Evolutionary conservation across 257 asterid species (phyloP).

Genomic region (Nicotiana benthamiana): DNA sequence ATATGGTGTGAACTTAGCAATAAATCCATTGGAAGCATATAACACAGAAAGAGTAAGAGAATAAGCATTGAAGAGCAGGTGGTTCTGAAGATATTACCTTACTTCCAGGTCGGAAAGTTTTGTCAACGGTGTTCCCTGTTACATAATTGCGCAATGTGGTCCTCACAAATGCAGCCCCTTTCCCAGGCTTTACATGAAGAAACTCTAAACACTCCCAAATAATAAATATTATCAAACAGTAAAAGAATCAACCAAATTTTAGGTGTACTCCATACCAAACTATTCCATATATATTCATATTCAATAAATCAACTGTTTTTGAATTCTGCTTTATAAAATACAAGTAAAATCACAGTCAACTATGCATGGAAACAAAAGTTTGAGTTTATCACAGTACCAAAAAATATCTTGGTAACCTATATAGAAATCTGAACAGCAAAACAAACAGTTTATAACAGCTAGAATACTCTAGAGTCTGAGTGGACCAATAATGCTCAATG

Average conservation of each 20-base stretch:
- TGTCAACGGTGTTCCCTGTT: constrained; percentile 78
- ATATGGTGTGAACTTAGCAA: not conserved
- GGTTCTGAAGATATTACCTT: constrained; percentile 42
- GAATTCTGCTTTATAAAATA: not conserved
- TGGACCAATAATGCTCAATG: not conserved
- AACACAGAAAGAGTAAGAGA: not conserved
- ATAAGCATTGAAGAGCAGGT: constrained; percentile 9
- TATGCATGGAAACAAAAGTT: not conserved
- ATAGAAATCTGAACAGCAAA: not conserved
- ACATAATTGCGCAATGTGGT: constrained; percentile 71
- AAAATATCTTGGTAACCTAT: not conserved
- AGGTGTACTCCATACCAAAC: not conserved
- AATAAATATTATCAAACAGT: not conserved
- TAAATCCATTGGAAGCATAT: not conserved
- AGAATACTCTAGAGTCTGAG: not conserved
- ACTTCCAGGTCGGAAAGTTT: constrained; percentile 94
- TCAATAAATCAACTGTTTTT: not conserved
- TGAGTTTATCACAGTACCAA: not conserved
- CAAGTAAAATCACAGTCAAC: not conserved
- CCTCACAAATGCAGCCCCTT: constrained; percentile 93
- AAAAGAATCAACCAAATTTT: not conserved
- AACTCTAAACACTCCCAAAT: constrained; percentile 50
- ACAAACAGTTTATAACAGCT: not conserved
- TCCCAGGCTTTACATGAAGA: constrained; percentile 97
- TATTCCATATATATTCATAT: not conserved